A percentile compares a stretch with the other conserved stretches of the same genome.
phyloP scores from a whole-genome alignment of 768 basidiomycete species.

The Hemileccinum impolitum region DNA sequence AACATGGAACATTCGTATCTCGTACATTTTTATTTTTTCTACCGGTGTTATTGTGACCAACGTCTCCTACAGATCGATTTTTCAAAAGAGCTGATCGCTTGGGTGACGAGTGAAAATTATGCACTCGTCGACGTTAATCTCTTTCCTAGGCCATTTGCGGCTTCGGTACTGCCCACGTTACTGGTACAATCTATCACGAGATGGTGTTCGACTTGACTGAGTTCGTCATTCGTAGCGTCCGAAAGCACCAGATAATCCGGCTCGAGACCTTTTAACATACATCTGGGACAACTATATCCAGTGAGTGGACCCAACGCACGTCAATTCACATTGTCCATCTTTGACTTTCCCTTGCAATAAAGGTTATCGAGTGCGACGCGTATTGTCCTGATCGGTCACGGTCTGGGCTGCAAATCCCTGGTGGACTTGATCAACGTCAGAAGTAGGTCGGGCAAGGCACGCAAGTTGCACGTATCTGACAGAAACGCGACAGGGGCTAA shows the following conservation, averaged over 20 bases:
- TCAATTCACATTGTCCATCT: neutral
- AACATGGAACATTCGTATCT: constrained; percentile 81
- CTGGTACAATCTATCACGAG: constrained; percentile 29
- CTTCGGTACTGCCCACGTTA: constrained; percentile 20
- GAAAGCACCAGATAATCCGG: constrained; percentile 43
- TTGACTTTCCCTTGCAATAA: neutral
- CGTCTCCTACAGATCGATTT: constrained; percentile 72
- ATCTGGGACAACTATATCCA: constrained; percentile 97
- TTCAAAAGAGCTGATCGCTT: constrained; percentile 73
- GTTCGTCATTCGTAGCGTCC: constrained; percentile 29
- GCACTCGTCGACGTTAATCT: constrained; percentile 86
- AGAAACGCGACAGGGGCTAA: constrained; percentile 37
- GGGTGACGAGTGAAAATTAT: constrained; percentile 67
- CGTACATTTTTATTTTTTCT: constrained; percentile 38
- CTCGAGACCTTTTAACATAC: constrained; percentile 66
- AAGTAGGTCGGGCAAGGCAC: constrained; percentile 42
- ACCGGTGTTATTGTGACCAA: neutral
- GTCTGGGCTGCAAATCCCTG: constrained; percentile 73
- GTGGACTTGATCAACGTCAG: constrained; percentile 71
- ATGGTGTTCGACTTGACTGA: neutral
- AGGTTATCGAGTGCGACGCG: constrained; percentile 72
- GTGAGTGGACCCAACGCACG: constrained; percentile 43
- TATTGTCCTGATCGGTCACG: constrained; percentile 84
- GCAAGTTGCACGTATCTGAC: neutral
- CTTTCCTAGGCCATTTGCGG: constrained; percentile 53